A percentile compares a stretch with the other conserved stretches of the same genome.
Conservation (phyloP, 805 yeast species). For the Wickerhamiella kurtzmanii region DNA sequence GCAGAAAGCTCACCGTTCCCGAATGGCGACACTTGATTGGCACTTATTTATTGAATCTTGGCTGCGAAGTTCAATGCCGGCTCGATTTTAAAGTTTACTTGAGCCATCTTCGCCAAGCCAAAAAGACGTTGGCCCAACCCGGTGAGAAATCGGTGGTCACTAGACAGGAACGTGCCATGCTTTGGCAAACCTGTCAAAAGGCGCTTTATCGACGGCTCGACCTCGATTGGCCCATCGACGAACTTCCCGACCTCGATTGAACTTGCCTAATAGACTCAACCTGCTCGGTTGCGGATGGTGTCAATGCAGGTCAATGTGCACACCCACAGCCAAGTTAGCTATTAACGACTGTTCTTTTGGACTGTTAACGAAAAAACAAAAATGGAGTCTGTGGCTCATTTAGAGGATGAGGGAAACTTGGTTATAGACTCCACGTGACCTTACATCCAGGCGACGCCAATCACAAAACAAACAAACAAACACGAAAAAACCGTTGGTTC, state of each 20-base stretch:
- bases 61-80: constrained; percentile 60
- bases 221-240: constrained; percentile 38
- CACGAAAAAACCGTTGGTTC: too few relatives aligned
- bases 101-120: constrained; percentile 22
- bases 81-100: constrained; percentile 40
- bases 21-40: constrained; percentile 70
- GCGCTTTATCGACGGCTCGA: constrained; percentile 46
- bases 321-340: too few relatives aligned
- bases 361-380: too few relatives aligned
- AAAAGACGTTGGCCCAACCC: constrained; percentile 17
- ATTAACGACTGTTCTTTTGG: too few relatives aligned
- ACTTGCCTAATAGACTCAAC: too few relatives aligned
- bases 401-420: too few relatives aligned
- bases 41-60: constrained; percentile 49
- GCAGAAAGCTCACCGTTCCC: constrained; percentile 31
- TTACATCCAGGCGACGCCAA: too few relatives aligned
- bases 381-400: too few relatives aligned
- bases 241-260: neutral
- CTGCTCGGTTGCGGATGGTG: too few relatives aligned
- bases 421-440: too few relatives aligned
- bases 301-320: too few relatives aligned
- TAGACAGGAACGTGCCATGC: constrained; percentile 41
- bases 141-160: constrained; percentile 26
- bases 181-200: constrained; percentile 55
- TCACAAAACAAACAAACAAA: too few relatives aligned